Evolutionary conservation across 768 basidiomycete species (phyloP).

Genomic region (Suillus subaureus): DNA sequence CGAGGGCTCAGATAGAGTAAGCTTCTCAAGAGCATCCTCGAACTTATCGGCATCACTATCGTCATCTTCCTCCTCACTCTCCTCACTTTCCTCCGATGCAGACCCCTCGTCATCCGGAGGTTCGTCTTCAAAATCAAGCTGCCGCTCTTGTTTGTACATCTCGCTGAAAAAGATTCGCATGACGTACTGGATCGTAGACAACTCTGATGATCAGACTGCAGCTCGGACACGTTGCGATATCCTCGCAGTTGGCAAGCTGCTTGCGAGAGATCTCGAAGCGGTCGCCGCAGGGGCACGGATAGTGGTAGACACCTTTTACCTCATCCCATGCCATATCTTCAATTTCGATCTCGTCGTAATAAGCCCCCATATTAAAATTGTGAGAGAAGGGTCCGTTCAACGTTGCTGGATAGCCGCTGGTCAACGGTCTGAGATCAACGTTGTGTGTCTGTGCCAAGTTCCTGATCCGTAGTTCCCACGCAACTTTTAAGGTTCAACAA

Average conservation of each 20-base stretch:
- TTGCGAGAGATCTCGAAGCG: slow-evolving; percentile 91
- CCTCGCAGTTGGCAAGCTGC: slow-evolving; percentile 88
- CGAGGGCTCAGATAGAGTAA: slow-evolving; percentile 32
- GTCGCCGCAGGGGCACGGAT: slow-evolving; percentile 97
- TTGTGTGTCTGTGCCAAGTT: no score
- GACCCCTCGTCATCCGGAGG: slow-evolving; percentile 51
- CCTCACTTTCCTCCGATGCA: slow-evolving; percentile 34
- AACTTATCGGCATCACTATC: slow-evolving; percentile 48
- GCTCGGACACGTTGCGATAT: slow-evolving; percentile 94
- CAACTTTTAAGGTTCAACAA: neutral
- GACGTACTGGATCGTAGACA: slow-evolving; percentile 89
- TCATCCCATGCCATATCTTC: slow-evolving; percentile 95
- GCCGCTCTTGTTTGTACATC: slow-evolving; percentile 1
- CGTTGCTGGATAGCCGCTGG: neutral
- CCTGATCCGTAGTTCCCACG: neutral
- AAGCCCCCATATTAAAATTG: slow-evolving; percentile 62
- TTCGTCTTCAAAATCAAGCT: slow-evolving; percentile 88
- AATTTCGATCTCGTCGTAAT: slow-evolving; percentile 97
- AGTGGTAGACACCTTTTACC: slow-evolving; percentile 84
- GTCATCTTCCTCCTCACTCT: slow-evolving; percentile 41
- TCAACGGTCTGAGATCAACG: neutral
- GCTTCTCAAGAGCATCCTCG: slow-evolving; percentile 68
- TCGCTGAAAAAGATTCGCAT: neutral
- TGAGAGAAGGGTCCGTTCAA: neutral
- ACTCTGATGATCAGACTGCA: slow-evolving; percentile 93